Conservation (phyloP, 805 yeast species). For the Suhomyces pyralidae region DNA sequence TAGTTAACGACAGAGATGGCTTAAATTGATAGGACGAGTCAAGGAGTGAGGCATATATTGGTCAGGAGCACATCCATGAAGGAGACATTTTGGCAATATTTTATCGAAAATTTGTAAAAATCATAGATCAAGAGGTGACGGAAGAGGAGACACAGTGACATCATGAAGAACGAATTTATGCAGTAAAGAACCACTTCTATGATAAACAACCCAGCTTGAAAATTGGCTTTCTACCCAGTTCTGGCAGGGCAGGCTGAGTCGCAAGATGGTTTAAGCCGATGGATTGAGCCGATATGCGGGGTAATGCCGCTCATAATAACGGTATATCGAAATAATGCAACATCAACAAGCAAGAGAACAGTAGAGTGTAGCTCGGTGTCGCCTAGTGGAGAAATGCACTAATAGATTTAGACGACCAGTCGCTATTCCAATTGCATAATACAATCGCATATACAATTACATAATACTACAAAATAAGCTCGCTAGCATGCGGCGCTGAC, state of each 20-base stretch:
- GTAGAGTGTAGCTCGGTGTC: not conserved
- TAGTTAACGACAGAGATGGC: not conserved
- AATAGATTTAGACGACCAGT: too few species aligned
- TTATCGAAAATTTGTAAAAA: not conserved
- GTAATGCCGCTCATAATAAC: too few species aligned
- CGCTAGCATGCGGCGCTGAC: not conserved
- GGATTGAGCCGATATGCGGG: too few species aligned
- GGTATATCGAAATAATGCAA: not conserved
- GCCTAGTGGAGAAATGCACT: not conserved
- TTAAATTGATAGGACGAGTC: not conserved
- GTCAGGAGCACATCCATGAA: not conserved
- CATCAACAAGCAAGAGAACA: not conserved
- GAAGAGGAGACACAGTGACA: not conserved
- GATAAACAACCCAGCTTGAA: too few species aligned
- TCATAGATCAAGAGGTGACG: not conserved
- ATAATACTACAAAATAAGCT: not conserved
- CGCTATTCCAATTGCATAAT: too few species aligned
- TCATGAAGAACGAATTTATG: too few species aligned
- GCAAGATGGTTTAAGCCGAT: too few species aligned
- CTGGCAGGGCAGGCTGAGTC: too few species aligned
- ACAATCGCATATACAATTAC: not conserved
- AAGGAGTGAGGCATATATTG: not conserved
- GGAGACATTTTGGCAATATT: not conserved
- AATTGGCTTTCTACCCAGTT: too few species aligned
- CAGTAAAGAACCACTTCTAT: too few species aligned